phyloP scores from a whole-genome alignment of 768 basidiomycete genomes.

The Mycena amicta region DNA sequence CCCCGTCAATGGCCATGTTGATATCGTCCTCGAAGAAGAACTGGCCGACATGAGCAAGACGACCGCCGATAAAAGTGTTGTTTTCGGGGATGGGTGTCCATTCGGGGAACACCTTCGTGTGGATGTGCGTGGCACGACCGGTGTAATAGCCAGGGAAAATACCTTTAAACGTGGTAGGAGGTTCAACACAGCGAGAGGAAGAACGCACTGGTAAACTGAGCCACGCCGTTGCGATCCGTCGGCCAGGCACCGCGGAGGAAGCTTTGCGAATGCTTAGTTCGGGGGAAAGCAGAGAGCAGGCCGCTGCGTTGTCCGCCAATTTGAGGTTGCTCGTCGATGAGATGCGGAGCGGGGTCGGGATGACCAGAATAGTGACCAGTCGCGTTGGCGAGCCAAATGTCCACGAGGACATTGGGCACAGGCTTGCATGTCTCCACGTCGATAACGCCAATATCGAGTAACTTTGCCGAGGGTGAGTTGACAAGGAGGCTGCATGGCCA shows the following conservation, averaged over 20 bases:
- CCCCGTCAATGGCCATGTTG: slow-evolving; percentile 51
- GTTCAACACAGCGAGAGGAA: neutral
- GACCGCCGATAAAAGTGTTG: slow-evolving; percentile 46
- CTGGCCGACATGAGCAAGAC: slow-evolving; percentile 52
- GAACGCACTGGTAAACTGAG: slow-evolving; percentile 52
- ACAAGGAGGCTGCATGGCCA: no score
- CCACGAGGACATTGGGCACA: slow-evolving; percentile 57
- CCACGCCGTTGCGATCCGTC: slow-evolving; percentile 54
- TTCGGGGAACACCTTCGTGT: slow-evolving; percentile 55
- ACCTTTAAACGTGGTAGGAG: slow-evolving; percentile 29
- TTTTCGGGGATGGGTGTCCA: slow-evolving; percentile 46
- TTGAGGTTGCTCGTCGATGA: slow-evolving; percentile 47
- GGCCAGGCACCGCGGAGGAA: slow-evolving; percentile 59
- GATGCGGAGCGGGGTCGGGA: slow-evolving; percentile 46
- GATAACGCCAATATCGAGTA: slow-evolving; percentile 59
- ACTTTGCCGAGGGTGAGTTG: slow-evolving; percentile 30
- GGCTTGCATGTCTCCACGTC: slow-evolving; percentile 60
- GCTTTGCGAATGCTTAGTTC: slow-evolving; percentile 44
- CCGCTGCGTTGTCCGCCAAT: slow-evolving; percentile 48
- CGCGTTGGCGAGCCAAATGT: slow-evolving; percentile 62
- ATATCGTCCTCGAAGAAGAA: slow-evolving; percentile 61
- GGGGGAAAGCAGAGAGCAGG: slow-evolving; percentile 46
- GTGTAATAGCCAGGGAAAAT: slow-evolving; percentile 63
- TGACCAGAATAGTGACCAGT: slow-evolving; percentile 59
- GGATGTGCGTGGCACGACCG: slow-evolving; percentile 57